Conservation (phyloP, 352 stramenopile genomes). For the Hyaloperonospora brassicae region DNA sequence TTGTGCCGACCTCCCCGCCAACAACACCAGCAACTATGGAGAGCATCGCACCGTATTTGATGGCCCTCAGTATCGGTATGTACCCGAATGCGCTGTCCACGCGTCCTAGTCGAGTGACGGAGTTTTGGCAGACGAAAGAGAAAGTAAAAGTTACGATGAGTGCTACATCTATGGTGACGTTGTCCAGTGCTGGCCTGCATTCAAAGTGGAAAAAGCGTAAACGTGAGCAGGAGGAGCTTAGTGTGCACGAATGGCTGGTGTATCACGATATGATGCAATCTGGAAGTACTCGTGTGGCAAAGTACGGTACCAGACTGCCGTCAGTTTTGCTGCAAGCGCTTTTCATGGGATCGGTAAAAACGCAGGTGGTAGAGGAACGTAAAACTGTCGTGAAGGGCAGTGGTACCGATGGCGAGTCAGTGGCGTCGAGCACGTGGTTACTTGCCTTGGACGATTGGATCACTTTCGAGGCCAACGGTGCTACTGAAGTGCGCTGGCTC, state of each 20-base stretch:
- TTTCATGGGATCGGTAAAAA: slow-evolving; percentile 49
- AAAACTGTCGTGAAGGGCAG: slow-evolving; percentile 5
- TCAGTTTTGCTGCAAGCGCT: slow-evolving; percentile 49
- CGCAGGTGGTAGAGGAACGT: slow-evolving; percentile 27
- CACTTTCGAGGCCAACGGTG: slow-evolving; percentile 44
- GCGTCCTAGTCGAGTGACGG: slow-evolving; percentile 25
- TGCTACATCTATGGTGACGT: slow-evolving; percentile 45
- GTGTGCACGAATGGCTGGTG: slow-evolving; percentile 54
- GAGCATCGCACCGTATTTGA: slow-evolving; percentile 46
- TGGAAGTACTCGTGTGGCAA: slow-evolving; percentile 51
- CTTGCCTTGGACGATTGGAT: slow-evolving; percentile 73
- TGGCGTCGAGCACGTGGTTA: slow-evolving; percentile 25
- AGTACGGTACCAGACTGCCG: slow-evolving; percentile 63
- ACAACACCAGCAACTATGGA: slow-evolving; percentile 16
- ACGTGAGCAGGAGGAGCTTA: slow-evolving; percentile 17
- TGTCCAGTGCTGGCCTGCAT: slow-evolving; percentile 9
- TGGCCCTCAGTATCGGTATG: slow-evolving; percentile 57
- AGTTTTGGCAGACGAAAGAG: slow-evolving; percentile 74
- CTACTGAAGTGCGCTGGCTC: slow-evolving; percentile 40
- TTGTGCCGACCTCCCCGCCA: slow-evolving; percentile 17
- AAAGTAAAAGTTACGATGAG: slow-evolving; percentile 77
- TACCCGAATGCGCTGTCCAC: slow-evolving; percentile 71
- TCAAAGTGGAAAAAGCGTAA: slow-evolving; percentile 23
- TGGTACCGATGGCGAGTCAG: slow-evolving; percentile 2
- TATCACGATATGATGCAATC: slow-evolving; percentile 86